phyloP scores from a whole-genome alignment of 2,329 filamentous ascomycete species.

The Nemania serpens region DNA sequence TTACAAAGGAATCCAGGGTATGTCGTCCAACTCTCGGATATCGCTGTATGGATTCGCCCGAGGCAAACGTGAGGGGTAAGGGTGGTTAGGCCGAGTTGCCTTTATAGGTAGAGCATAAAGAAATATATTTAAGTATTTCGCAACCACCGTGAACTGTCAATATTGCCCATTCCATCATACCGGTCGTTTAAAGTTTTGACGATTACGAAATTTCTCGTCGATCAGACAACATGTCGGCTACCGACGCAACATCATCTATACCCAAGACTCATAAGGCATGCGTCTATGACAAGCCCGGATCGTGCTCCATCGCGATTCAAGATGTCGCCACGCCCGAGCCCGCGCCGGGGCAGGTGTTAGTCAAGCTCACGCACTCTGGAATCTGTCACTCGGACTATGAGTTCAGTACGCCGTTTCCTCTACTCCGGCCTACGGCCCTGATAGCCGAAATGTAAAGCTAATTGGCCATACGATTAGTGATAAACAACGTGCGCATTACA shows the following conservation, averaged over 20 bases:
- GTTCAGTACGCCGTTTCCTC: slow-evolving; percentile 18
- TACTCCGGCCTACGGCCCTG: background rate
- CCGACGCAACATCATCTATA: background rate
- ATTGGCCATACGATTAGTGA: slow-evolving; percentile 15
- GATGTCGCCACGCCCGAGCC: slow-evolving; percentile 28
- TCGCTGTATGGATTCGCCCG: no score
- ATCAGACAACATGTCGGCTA: slow-evolving; percentile 7
- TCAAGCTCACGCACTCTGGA: slow-evolving; percentile 31
- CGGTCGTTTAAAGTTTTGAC: no score
- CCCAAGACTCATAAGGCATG: slow-evolving; percentile 30
- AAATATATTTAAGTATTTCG: no score
- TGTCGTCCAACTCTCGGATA: no score
- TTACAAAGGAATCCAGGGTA: no score
- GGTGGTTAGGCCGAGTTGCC: no score
- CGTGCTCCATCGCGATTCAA: slow-evolving; percentile 21
- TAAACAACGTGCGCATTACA: slow-evolving; percentile 21
- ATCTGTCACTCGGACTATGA: slow-evolving; percentile 29
- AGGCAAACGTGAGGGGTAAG: no score
- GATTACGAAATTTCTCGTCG: no score
- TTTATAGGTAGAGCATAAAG: no score
- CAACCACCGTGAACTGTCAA: background rate
- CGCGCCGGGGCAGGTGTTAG: slow-evolving; percentile 23
- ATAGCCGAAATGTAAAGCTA: background rate
- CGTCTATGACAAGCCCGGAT: slow-evolving; percentile 26
- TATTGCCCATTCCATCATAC: background rate